These are phyloP conservation scores for Agaricales sp. DNA, from an alignment of 1,284 basidiomycete species.

Conservation along the genomic window DNA sequence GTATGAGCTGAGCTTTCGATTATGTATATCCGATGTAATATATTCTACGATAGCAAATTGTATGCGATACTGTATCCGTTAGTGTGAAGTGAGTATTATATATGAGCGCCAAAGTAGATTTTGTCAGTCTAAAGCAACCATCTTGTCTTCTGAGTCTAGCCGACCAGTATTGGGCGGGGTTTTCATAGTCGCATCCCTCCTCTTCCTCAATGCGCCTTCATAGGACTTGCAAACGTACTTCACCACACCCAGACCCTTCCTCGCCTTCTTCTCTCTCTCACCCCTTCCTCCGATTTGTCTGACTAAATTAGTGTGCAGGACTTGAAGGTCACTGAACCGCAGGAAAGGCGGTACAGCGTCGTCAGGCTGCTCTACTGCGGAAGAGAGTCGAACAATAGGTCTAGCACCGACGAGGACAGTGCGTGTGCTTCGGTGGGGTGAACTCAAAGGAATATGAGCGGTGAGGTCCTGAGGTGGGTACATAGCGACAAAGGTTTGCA, in stretches of 20 bases:
- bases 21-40: no score
- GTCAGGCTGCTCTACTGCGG: conserved; percentile 15
- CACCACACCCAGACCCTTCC: conserved; percentile 21
- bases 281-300: conserved; percentile 4
- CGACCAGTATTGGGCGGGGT: no score
- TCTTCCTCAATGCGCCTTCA: conserved; percentile 24
- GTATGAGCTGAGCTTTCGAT: no score
- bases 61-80: no score
- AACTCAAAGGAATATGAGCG: neutral
- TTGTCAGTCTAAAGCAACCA: no score
- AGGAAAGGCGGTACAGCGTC: conserved; percentile 29
- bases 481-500: neutral
- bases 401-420: neutral
- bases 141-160: no score
- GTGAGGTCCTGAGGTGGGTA: conserved; percentile 1
- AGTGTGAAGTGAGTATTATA: no score
- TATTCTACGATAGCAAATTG: no score
- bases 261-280: conserved; percentile 10
- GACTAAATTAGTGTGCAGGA: conserved; percentile 27
- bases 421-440: neutral
- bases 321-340: conserved; percentile 26
- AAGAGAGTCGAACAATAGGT: neutral
- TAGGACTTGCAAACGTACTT: conserved; percentile 29
- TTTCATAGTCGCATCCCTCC: conserved; percentile 16
- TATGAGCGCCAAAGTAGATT: no score